Evolutionary conservation across 345 rosid genomes (phyloP), one percentile per base, ranked within the genome.

Genomic region (Arabis hirsuta): DNA sequence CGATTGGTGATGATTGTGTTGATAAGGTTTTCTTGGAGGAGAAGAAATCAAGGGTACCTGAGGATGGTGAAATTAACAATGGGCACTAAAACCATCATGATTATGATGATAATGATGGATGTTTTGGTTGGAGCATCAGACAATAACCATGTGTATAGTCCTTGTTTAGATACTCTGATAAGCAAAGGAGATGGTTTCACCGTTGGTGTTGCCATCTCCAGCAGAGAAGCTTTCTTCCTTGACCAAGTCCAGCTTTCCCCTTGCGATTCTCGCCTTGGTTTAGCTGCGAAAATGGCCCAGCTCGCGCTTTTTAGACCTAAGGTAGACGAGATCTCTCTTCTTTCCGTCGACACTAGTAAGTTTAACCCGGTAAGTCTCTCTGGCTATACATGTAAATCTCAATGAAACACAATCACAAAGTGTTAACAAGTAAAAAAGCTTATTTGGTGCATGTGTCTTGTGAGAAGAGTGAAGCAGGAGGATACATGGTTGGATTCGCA

Each of bases 401-500:
- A 32, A 9, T 51, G 24, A 0, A 12, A 51, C 32, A 29, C 13
- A 32, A 42, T 14, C 57, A 24, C 50, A 67, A 14, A 41, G 32
- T 11, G 7, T 7, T 0, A 61, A 68, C 9, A 62, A 36, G 44
- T 45, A 27, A 46, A 69, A 39, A 57, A 24, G n/a, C n/a, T 50
- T 43, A 43, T 71, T 55, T 64, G 32, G 39, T 6, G 14, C 27
- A 61, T 64, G 13, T 65, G 4, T 65, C 26, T 19, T 65, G 27
- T 16, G 62, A 58, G 6, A 82, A 94, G 97, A 70, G 69, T 19
- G 24, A 62, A 69, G 65, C 81, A 13, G 96, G 97, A 58, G 96
- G 96, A 43, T 81, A 66, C 73, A 83, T 91, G 97, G 98, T 95
- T 16, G 99, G 97, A 41, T 95, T 91, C 63, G 94, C 98, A 2